Evolutionary conservation across 2,329 filamentous ascomycete species (phyloP), one percentile per base, ranked within the genome.

Genomic region (Capronia coronata): DNA sequence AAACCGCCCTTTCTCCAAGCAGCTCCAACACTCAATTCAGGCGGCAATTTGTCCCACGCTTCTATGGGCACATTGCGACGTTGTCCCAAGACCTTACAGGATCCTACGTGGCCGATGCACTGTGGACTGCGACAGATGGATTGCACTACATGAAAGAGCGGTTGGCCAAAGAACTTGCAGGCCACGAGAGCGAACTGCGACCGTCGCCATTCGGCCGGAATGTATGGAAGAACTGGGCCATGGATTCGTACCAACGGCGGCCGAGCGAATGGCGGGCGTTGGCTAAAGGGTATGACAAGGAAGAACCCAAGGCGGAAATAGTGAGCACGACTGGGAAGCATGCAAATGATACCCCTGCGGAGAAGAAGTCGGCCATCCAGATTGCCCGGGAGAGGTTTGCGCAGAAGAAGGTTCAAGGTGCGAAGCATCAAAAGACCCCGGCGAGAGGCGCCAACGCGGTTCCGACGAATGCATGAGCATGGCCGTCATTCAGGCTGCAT

Each of bases 211-310:
- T 80, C 18, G 84, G 84, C 1, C 71, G 83, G 27, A 80, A 79
- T 2, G 82, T 87, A 9, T 86, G 83, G 82, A 75, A 80, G 56
- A 87, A 86, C 61, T 87, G 84, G 83, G 76, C 74, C 29, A 83
- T 87, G 77, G 84, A 87, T 65, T 66, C 84, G 4, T 87, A 83
- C 66, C 83, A 82, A 62, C 71, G 81, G 22, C 70, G 75, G 45
- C 70, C 79, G 34, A 71, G 69, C 4, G 81, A 85, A 48, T 87
- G 84, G 84, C 72, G 82, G 49, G 72, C 71, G 49, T 75, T 79
- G 57, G 77, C 77, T 9, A 82, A 81, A 41, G 77, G 77, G 68
- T 40, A 49, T 44, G 58, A 60, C 49, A 52, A 63, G 42, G 47
- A 49, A 21, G 51, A 54, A 9, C n/a, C 44, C n/a, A 19, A 14